A percentile compares a stretch with the other conserved stretches of the same genome.
Evolutionary conservation across 177 flowering plant genomes (phyloP).

Genomic region (Vitis hybrid): DNA sequence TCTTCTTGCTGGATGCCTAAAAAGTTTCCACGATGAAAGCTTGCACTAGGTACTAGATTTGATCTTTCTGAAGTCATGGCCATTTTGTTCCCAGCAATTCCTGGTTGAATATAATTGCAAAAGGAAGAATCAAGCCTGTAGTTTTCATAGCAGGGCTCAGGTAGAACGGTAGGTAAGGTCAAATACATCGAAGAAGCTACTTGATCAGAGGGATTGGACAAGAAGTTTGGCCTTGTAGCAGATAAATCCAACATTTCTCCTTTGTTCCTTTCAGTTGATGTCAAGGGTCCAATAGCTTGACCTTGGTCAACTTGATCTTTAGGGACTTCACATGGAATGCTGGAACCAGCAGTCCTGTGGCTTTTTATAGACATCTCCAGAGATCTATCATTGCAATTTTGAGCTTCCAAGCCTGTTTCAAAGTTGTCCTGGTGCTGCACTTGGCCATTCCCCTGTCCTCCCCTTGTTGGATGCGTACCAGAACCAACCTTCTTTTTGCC

Average conservation of each 20-base stretch:
- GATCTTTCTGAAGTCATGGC: neutral
- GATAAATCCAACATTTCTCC: conserved; percentile 14
- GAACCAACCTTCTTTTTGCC: neutral
- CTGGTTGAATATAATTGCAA: conserved; percentile 14
- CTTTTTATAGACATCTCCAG: conserved; percentile 8
- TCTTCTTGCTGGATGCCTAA: conserved; percentile 22
- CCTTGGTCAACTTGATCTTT: conserved; percentile 6
- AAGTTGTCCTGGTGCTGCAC: conserved; percentile 16
- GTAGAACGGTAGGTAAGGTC: conserved; percentile 24
- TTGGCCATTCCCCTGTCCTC: conserved; percentile 6
- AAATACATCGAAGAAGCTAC: conserved; percentile 30
- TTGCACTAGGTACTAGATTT: conserved; percentile 9
- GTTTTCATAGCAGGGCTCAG: conserved; percentile 9
- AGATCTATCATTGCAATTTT: conserved; percentile 8
- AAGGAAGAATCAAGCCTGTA: conserved; percentile 11
- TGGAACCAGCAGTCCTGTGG: conserved; percentile 6
- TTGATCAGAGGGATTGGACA: conserved; percentile 13
- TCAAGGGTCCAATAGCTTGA: conserved; percentile 7
- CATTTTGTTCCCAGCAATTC: conserved; percentile 6
- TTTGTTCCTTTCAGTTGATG: conserved; percentile 8
- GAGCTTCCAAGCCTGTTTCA: conserved; percentile 21
- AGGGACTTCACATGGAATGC: neutral
- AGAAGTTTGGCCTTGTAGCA: conserved; percentile 10
- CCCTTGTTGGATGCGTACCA: neutral
- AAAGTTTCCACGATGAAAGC: conserved; percentile 12